phyloP scores from a whole-genome alignment of 345 rosid species.

The Citrus mangshanensis region DNA sequence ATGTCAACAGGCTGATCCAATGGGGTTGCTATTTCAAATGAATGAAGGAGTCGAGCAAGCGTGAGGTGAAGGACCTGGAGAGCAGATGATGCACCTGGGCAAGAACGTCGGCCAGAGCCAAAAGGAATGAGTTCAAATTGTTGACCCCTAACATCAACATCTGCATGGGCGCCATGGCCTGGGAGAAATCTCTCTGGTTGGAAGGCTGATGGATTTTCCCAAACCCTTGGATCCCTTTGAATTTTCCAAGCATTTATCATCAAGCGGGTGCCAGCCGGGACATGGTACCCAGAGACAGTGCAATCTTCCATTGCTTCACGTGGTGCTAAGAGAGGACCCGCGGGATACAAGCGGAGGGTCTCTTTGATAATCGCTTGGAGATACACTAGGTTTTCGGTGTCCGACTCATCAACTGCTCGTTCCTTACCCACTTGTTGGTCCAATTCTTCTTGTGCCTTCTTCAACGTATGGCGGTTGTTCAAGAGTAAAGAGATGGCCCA shows the following conservation, averaged over 20 bases:
- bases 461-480: slow-evolving; percentile 35
- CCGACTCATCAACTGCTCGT: slow-evolving; percentile 47
- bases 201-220: slow-evolving; percentile 38
- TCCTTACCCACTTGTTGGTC: slow-evolving; percentile 43
- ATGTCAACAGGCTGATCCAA: slow-evolving; percentile 22
- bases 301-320: slow-evolving; percentile 51
- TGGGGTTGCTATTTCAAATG: slow-evolving; percentile 33
- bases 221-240: slow-evolving; percentile 39
- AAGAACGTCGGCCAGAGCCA: slow-evolving; percentile 48
- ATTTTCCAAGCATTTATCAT: slow-evolving; percentile 52
- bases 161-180: slow-evolving; percentile 12
- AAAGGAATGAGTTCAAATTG: slow-evolving; percentile 46
- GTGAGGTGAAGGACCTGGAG: slow-evolving; percentile 36
- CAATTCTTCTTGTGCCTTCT: slow-evolving; percentile 49
- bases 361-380: slow-evolving; percentile 65
- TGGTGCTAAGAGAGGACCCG: slow-evolving; percentile 51
- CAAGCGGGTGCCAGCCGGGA: slow-evolving; percentile 42
- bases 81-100: slow-evolving; percentile 42
- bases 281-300: slow-evolving; percentile 37
- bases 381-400: slow-evolving; percentile 40
- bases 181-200: slow-evolving; percentile 48
- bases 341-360: slow-evolving; percentile 59
- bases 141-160: slow-evolving; percentile 41
- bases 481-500: slow-evolving; percentile 60
- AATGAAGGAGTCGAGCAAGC: slow-evolving; percentile 43